Evolutionary conservation across 2,329 filamentous ascomycete species (phyloP).

Genomic region (Colletotrichum euphorbiae): DNA sequence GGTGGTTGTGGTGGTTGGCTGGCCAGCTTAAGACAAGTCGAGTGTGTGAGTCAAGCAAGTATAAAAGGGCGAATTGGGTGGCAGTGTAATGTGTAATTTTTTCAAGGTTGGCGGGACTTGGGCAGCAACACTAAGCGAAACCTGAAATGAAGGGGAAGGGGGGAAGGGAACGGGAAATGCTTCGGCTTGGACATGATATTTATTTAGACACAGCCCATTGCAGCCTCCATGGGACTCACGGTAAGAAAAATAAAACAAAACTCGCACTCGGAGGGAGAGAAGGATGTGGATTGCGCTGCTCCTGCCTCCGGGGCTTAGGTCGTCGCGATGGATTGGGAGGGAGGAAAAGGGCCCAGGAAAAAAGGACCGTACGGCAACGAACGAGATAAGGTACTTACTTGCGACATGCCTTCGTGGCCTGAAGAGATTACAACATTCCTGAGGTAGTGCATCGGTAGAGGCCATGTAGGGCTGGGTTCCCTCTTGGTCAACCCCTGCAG

Average conservation of each 20-base stretch:
- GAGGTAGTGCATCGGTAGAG: conserved; percentile 33
- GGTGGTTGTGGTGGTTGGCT: conserved; percentile 32
- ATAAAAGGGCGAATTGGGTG: conserved; percentile 37
- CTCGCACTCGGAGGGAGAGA: conserved; percentile 15
- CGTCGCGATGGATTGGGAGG: conserved; percentile 30
- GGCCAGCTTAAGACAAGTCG: conserved; percentile 33
- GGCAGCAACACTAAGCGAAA: conserved; percentile 23
- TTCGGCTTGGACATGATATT: conserved; percentile 34
- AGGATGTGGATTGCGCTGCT: conserved; percentile 36
- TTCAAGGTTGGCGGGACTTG: conserved; percentile 21
- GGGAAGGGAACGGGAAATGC: conserved; percentile 21
- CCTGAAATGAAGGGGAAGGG: conserved; percentile 26
- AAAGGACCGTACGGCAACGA: conserved; percentile 29
- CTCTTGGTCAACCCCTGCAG: conserved; percentile 21
- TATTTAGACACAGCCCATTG: conserved; percentile 35
- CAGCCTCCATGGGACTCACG: conserved; percentile 21
- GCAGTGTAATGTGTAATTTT: conserved; percentile 32
- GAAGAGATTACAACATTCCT: conserved; percentile 36
- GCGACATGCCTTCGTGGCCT: conserved; percentile 20
- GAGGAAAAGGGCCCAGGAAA: conserved; percentile 19
- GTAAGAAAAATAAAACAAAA: conserved; percentile 4
- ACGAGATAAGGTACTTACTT: conserved; percentile 26
- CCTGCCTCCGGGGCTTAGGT: conserved; percentile 34
- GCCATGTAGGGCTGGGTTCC: conserved; percentile 34
- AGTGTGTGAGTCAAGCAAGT: conserved; percentile 40